Percentiles rank a stretch among this genome's conserved stretches.
Evolutionary conservation across 257 asterid species (phyloP).

Genomic region (Solanum medicagineum): DNA sequence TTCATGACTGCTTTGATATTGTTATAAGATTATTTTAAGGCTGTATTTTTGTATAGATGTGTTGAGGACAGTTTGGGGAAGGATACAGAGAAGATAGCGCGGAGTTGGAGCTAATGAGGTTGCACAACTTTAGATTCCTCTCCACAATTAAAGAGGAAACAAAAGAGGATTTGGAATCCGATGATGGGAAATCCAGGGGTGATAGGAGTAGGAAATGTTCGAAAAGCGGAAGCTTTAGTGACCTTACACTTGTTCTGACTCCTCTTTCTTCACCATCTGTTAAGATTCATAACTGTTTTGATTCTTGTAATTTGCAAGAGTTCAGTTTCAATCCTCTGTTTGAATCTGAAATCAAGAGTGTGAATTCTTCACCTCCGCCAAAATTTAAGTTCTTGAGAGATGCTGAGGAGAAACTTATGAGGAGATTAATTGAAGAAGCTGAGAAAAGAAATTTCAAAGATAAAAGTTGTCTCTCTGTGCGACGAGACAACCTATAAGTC

Average conservation of each 20-base stretch:
- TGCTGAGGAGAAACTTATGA: slow-evolving; percentile 24
- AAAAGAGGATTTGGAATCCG: slow-evolving; percentile 64
- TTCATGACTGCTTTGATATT: too few relatives aligned
- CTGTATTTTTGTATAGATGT: too few relatives aligned
- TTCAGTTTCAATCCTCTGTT: slow-evolving; percentile 5
- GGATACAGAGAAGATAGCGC: slow-evolving; percentile 13
- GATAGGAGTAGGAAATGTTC: slow-evolving; percentile 24
- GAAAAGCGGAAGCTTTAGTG: slow-evolving; percentile 6
- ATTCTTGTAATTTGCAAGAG: neutral
- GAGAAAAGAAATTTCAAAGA: neutral
- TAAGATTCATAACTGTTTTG: slow-evolving; percentile 30
- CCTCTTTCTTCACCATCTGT: slow-evolving; percentile 54
- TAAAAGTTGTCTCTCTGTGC: neutral
- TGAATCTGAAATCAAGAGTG: slow-evolving; percentile 29
- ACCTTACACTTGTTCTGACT: slow-evolving; percentile 39
- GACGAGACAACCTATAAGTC: too few relatives aligned
- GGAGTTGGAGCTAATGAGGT: slow-evolving; percentile 13
- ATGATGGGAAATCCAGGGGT: slow-evolving; percentile 26
- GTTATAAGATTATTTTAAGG: too few relatives aligned
- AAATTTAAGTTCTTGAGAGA: slow-evolving; percentile 27
- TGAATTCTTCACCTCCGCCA: slow-evolving; percentile 28
- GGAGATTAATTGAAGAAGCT: neutral
- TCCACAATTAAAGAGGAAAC: slow-evolving; percentile 69
- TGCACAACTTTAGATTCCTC: slow-evolving; percentile 38
- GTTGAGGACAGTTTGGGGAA: too few relatives aligned